phyloP scores from a whole-genome alignment of 1,284 basidiomycete genomes.

The Grifola frondosa region DNA sequence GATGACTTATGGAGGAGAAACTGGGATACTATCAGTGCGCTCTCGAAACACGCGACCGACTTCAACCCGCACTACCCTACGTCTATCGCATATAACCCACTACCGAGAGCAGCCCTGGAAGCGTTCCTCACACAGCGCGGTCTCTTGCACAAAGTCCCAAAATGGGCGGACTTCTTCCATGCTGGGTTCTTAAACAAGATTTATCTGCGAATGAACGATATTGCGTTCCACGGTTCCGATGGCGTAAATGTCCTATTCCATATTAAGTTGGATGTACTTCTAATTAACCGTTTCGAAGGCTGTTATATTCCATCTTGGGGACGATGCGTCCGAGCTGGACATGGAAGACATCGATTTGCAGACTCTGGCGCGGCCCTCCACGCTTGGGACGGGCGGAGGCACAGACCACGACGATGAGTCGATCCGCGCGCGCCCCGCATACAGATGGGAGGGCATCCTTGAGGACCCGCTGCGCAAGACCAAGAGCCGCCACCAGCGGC shows the following conservation, averaged over 20 bases:
- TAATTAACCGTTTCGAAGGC: slow-evolving; percentile 38
- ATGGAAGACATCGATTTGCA: slow-evolving; percentile 61
- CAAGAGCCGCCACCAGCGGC: slow-evolving; percentile 37
- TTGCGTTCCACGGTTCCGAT: slow-evolving; percentile 58
- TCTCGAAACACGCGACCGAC: slow-evolving; percentile 50
- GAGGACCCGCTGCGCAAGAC: slow-evolving; percentile 49
- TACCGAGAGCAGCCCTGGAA: slow-evolving; percentile 68
- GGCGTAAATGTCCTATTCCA: slow-evolving; percentile 37
- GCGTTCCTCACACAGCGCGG: slow-evolving; percentile 64
- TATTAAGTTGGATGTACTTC: background rate
- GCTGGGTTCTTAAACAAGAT: slow-evolving; percentile 74
- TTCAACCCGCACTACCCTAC: slow-evolving; percentile 76
- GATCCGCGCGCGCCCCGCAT: slow-evolving; percentile 59
- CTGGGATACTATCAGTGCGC: slow-evolving; percentile 48
- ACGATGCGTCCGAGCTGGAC: slow-evolving; percentile 50
- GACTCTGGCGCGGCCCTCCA: slow-evolving; percentile 50
- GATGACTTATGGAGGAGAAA: slow-evolving; percentile 76
- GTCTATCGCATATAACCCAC: slow-evolving; percentile 75
- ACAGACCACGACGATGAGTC: slow-evolving; percentile 67
- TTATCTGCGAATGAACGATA: slow-evolving; percentile 74
- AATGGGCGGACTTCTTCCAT: slow-evolving; percentile 57
- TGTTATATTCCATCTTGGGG: slow-evolving; percentile 61
- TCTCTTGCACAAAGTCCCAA: slow-evolving; percentile 49
- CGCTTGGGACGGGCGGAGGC: slow-evolving; percentile 66
- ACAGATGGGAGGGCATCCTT: slow-evolving; percentile 74